Evolutionary conservation across 2,329 filamentous ascomycete species (phyloP), one percentile per base, ranked within the genome.

Genomic region (Colletotrichum eleusines): DNA sequence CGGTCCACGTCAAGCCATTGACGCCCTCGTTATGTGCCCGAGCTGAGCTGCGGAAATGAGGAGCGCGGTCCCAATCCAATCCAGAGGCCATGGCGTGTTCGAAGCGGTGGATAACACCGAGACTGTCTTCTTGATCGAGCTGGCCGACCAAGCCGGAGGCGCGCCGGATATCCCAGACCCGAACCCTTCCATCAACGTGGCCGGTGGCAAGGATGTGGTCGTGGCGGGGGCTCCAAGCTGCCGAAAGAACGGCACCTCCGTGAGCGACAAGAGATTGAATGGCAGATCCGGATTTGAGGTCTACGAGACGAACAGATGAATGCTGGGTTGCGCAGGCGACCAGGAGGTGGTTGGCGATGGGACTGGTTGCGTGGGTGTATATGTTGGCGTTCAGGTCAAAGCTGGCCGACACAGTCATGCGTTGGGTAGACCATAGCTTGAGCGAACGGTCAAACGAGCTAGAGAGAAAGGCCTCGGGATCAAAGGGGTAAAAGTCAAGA

Each of bases 261-360:
- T 93, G 90, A 0, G 92, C 90, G 1, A 91, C 86, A 38, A 95
- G 84, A 1, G 90, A 89, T 77, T 94, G 92, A 1, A 92, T 90
- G 58, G 87, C 89, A 20, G 94, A 88, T 2, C 94, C 94, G 0
- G 94, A 95, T 63, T 93, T 92, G 42, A 98, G 85, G 78, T 98
- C 95, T 7, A 98, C 89, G 8, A 98, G 88, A 20, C 94, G 90
- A 18, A 97, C 92, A 33, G 92, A 87, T 8, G 94, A 93, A 77
- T 96, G 91, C 73, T 97, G 94, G 0, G 94, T 97, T 0, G 93
- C 95, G 76, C 94, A 96, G 12, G 95, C 94, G 12, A 98, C 92
- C 5, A 97, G 87, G 0, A 97, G 85, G 76, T 94, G 87, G 63
- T 89, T 83, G 66, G 94, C 88, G 69, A 95, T 83, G 51, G 91